Evolutionary conservation across 805 yeast species (phyloP).

Genomic region (Monosporozyma unispora): DNA sequence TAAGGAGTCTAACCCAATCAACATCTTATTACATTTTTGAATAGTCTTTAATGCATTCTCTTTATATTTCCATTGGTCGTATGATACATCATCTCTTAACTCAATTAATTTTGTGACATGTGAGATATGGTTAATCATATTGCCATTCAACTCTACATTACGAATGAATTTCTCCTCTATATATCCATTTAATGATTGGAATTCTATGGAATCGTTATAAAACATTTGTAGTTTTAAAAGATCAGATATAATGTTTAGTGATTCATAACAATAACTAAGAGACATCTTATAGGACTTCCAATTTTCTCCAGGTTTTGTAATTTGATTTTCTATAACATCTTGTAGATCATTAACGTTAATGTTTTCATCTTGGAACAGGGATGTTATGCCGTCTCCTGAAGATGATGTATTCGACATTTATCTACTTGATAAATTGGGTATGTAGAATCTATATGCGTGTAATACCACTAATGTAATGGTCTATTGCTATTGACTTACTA

Average conservation of each 20-base stretch:
- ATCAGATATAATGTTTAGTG: slow-evolving; percentile 22
- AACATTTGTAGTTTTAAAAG: slow-evolving; percentile 22
- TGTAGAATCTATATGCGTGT: no score
- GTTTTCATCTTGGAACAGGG: slow-evolving; percentile 2
- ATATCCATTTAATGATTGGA: slow-evolving; percentile 2
- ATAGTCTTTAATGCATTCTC: slow-evolving; percentile 48
- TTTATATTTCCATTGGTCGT: slow-evolving; percentile 22
- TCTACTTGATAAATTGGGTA: not conserved
- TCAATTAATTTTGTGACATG: not conserved
- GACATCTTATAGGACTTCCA: slow-evolving; percentile 4
- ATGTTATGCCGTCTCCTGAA: not conserved
- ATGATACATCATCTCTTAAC: not conserved
- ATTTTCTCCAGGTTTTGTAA: not conserved
- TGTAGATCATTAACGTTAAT: not conserved
- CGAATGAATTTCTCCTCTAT: not conserved
- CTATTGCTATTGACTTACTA: no score
- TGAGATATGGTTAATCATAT: not conserved
- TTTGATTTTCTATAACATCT: not conserved
- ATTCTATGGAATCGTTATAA: slow-evolving; percentile 4
- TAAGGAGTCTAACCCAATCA: slow-evolving; percentile 13
- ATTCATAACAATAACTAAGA: slow-evolving; percentile 20
- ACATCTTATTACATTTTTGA: slow-evolving; percentile 36
- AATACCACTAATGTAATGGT: no score
- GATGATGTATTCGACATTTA: not conserved
- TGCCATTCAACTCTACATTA: not conserved